Conservation (phyloP, 169 alveolate species). For the Eimeria acervulina region DNA sequence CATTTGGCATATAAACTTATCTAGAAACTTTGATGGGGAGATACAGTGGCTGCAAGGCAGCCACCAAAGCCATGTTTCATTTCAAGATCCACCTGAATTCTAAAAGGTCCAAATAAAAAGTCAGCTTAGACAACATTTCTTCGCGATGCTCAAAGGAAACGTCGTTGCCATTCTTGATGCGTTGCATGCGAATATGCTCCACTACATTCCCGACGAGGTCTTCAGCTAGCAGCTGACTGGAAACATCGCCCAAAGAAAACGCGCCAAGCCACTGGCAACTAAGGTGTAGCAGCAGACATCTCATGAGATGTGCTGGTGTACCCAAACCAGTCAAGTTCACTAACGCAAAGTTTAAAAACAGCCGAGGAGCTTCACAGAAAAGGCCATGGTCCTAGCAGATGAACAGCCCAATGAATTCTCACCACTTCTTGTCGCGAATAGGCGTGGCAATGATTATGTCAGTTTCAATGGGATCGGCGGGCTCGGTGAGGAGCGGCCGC, state of each 20-base stretch:
- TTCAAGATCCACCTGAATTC: conserved; percentile 39
- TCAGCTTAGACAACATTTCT: conserved; percentile 54
- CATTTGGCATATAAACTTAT: neutral
- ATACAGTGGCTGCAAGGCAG: neutral
- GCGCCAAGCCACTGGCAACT: neutral
- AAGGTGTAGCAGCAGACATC: neutral
- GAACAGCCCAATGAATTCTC: neutral
- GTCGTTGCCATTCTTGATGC: conserved; percentile 79
- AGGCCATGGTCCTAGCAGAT: neutral
- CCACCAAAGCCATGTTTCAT: neutral
- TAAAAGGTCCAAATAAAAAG: conserved; percentile 71
- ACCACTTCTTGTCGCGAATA: conserved; percentile 75
- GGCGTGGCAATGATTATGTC: conserved; percentile 82
- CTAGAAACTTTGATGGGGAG: neutral
- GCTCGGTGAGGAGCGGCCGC: conserved; percentile 84
- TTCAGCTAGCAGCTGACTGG: conserved; percentile 74
- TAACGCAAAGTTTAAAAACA: neutral
- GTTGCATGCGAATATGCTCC: conserved; percentile 84
- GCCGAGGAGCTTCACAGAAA: neutral
- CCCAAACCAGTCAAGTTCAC: neutral
- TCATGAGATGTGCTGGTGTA: neutral
- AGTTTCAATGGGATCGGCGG: conserved; percentile 82
- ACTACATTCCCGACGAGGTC: conserved; percentile 75
- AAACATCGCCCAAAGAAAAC: no score
- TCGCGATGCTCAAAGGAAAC: conserved; percentile 80